Base-by-base conservation (phyloP, 192 early-diverging fungal genomes). In the Geranomyces michiganensis region DNA sequence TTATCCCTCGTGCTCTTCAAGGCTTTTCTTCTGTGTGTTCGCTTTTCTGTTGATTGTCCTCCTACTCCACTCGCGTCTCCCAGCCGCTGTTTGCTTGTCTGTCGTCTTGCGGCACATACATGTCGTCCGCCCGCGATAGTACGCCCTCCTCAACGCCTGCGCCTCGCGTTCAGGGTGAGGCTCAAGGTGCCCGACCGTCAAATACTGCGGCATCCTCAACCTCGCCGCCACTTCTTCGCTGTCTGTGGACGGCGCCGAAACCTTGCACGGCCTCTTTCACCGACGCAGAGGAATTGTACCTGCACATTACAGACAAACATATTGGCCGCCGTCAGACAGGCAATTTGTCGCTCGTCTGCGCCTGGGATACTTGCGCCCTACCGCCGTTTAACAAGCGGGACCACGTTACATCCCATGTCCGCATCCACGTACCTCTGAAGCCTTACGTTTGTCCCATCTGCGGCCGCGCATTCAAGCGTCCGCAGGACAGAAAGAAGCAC, bases 321-420 rank as follows among this genome's bases (percentile, higher is more conserved):
- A 87, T 99, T 45, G 96, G 96, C 5, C 82, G 95, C 49, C 96
- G 95, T 75, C 82, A 92, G 4, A 91, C 89, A 26, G 88, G 90
- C 72, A 96, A 95, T 75, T 82, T 96, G 33, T 94, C 91, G 51
- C 87, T 99, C 46, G 83, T 79, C 48, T 99, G 96, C 80, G 84
- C 87, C 56, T 99, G 95, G 95, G 91, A 89, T 44, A 87, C 81
- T 33, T 97, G 96, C 82, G 73, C 75, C 22, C 81, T 89, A 29
- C 62, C 32, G 12, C 76, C 76, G 47, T 90, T 88, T 46, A 79
- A 82, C 22, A 99, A 99, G 84, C 82, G 96, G 69, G 96, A 99
- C 78, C 96, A 99, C 76, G 92, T 97, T 56, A 99, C 95, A n/a
- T 92, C 90, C n/a, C 96, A 99, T 72, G 79, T 97, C 68, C 84